A percentile compares a stretch with the other conserved stretches of the same genome.
These are phyloP conservation scores for Phytophthora foliorum DNA, from an alignment of 352 stramenopile species.

Conservation along the genomic window DNA sequence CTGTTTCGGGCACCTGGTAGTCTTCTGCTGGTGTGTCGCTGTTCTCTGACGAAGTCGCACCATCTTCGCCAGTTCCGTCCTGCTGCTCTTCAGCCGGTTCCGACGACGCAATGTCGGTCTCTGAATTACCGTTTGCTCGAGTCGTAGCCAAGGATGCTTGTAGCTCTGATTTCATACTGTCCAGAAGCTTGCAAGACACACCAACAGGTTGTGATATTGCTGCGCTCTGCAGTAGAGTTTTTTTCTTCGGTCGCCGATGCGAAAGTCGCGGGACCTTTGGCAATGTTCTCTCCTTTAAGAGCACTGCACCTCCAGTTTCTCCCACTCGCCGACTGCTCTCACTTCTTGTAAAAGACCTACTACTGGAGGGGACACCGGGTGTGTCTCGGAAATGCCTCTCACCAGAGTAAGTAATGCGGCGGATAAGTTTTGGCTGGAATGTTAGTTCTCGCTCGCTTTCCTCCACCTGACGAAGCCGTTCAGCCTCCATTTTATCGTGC, in stretches of 20 bases:
- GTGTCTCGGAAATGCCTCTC: constrained; percentile 52
- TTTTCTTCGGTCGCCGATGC: constrained; percentile 37
- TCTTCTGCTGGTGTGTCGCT: constrained; percentile 11
- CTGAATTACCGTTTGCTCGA: constrained; percentile 12
- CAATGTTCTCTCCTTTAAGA: constrained; percentile 46
- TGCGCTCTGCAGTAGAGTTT: constrained; percentile 50
- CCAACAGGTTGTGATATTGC: constrained; percentile 57
- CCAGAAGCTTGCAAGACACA: constrained; percentile 68
- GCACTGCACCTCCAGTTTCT: constrained; percentile 12
- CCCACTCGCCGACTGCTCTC: constrained; percentile 36
- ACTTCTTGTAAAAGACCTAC: constrained; percentile 28
- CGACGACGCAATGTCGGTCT: constrained; percentile 11
- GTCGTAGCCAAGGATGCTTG: constrained; percentile 53
- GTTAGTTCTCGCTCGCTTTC: constrained; percentile 85
- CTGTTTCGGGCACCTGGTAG: constrained; percentile 12
- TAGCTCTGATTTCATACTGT: constrained; percentile 77
- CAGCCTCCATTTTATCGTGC: constrained; percentile 75
- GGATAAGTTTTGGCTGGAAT: constrained; percentile 86
- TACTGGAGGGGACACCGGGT: constrained; percentile 4
- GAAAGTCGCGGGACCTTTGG: constrained; percentile 50
- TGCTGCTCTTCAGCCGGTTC: constrained; percentile 11
- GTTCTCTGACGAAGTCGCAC: constrained; percentile 2
- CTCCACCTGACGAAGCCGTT: constrained; percentile 69
- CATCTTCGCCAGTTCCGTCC: constrained; percentile 8
- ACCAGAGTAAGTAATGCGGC: constrained; percentile 60